Evolutionary conservation across 768 basidiomycete genomes (phyloP), one percentile per base, ranked within the genome.

Genomic region (Lepiota venenata): DNA sequence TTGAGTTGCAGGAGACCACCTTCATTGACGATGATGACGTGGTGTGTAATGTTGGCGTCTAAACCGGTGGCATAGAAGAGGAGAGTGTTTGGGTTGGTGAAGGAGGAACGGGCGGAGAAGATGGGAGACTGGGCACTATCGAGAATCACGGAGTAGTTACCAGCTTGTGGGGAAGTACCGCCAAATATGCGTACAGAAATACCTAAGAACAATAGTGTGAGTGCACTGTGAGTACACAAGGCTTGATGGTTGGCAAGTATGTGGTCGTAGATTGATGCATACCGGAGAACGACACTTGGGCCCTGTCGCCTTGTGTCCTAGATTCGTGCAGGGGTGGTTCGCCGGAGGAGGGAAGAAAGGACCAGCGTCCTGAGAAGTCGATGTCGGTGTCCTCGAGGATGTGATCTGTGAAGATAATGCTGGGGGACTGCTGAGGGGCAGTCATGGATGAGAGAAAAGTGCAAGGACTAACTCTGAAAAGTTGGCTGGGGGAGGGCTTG

Each of bases 61-160:
- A 92, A 75, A 15, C 80, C 82, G 16, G 81, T 81, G 37, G 79
- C 75, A 59, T 78, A 84, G 64, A 83, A 91, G 10, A 92, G 73
- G 3, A 89, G 70, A 9, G 82, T 72, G 53, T 79, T 64, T 43
- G 74, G 65, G 27, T 77, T 69, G 38, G 69, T 74, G 62, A 80
- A 85, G 0, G 82, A 81, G 2, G 85, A 80, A 50, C 68, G 67
- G 2, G 77, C 80, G 27, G 78, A 79, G 48, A 82, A 69, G 59
- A 68, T 32, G 78, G 74, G 35, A 20, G 75, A 78, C 18, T 69
- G 66, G 52, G 81, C 61, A 15, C n/a, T 43, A 52, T 73, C 69
- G 15, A 78, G 59, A 15, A 58, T 73, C 51, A 88, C 80, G 35
- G 81, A 74, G 62, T 82, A 91, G 39, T 71, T 72, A 48, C 87